A percentile compares a stretch with the other conserved stretches of the same genome.
phyloP scores from a whole-genome alignment of 2,329 filamentous ascomycete species.

The Trichoderma endophyticum region DNA sequence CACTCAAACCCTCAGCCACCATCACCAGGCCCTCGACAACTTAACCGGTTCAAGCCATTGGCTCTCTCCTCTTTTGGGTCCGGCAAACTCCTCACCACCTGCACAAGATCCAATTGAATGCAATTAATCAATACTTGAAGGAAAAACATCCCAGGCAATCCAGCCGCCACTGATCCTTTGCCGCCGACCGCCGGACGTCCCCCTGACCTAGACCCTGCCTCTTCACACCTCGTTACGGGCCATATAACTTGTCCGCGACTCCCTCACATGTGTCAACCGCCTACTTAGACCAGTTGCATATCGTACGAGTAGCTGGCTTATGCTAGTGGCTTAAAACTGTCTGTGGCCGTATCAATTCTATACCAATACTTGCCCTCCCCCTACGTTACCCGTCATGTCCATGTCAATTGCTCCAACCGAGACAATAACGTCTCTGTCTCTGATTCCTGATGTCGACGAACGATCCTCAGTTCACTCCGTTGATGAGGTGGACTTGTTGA shows the following conservation, averaged over 20 bases:
- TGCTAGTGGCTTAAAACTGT: neutral
- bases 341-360: neutral
- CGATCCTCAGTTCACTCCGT: neutral
- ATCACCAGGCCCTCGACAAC: neutral
- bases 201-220: conserved; percentile 9
- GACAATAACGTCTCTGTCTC: conserved; percentile 24
- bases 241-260: neutral
- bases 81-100: neutral
- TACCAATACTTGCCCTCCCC: neutral
- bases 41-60: neutral
- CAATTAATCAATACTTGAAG: neutral
- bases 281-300: neutral
- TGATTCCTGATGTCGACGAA: conserved; percentile 23
- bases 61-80: neutral
- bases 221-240: neutral
- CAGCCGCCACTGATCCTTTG: neutral
- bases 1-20: neutral
- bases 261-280: neutral
- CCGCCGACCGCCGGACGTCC: conserved; percentile 18
- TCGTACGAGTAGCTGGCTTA: neutral
- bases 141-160: neutral
- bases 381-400: conserved; percentile 25
- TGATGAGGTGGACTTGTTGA: conserved; percentile 2
- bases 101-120: neutral
- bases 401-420: conserved; percentile 29